phyloP scores from a whole-genome alignment of 768 basidiomycete species.

The Fomitopsis pulvina region DNA sequence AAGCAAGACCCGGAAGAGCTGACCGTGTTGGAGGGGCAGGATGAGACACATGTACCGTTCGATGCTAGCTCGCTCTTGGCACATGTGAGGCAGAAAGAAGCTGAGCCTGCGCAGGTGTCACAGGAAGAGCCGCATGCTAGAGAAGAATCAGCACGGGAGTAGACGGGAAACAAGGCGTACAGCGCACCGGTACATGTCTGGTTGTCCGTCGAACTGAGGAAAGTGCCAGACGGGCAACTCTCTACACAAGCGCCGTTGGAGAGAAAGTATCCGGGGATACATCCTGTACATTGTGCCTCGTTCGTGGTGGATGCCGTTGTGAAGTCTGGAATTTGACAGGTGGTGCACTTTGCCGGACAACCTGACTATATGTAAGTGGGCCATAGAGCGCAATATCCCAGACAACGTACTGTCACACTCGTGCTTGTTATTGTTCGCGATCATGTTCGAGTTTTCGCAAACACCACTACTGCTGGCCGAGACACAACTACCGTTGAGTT shows the following conservation, averaged over 20 bases:
- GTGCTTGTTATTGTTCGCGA: conserved; percentile 78
- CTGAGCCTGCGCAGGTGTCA: conserved; percentile 57
- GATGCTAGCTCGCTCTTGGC: conserved; percentile 58
- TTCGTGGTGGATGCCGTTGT: conserved; percentile 56
- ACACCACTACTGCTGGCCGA: conserved; percentile 58
- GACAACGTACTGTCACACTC: conserved; percentile 70
- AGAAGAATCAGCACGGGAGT: conserved; percentile 4
- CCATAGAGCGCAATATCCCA: background rate
- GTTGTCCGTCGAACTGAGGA: conserved; percentile 66
- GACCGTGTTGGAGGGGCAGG: conserved; percentile 72
- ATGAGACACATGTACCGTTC: conserved; percentile 64
- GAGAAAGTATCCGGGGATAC: conserved; percentile 71
- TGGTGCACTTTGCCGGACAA: conserved; percentile 78
- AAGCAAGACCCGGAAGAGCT: conserved; percentile 58
- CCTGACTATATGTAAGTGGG: conserved; percentile 31
- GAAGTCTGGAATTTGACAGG: conserved; percentile 72
- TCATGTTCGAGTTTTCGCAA: conserved; percentile 61
- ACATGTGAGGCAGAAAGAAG: conserved; percentile 73
- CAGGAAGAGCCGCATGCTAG: conserved; percentile 71
- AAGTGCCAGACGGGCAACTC: conserved; percentile 68
- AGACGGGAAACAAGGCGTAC: background rate
- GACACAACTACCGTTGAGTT: conserved; percentile 69
- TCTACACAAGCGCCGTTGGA: conserved; percentile 63
- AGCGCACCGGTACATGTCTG: conserved; percentile 65
- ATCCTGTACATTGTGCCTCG: conserved; percentile 68